Conservation (phyloP, 805 yeast species). For the Ogataea pini region DNA sequence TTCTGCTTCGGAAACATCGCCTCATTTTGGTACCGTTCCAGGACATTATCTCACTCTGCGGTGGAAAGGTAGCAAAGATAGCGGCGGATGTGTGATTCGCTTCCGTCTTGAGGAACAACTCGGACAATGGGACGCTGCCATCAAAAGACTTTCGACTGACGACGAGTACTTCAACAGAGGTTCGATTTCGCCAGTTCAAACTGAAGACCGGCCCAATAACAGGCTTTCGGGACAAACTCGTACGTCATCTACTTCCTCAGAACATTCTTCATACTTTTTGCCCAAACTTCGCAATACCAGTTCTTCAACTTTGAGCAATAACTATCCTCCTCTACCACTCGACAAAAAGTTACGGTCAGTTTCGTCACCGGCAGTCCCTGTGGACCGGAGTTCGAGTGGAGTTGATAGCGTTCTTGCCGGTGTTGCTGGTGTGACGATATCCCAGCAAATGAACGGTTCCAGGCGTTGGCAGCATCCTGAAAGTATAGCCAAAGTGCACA, state of each 20-base stretch:
- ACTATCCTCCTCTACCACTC: conserved; percentile 28
- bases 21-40: conserved; percentile 33
- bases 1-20: conserved; percentile 33
- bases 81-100: conserved; percentile 80
- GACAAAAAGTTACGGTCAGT: conserved; percentile 36
- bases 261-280: conserved; percentile 20
- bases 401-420: background rate
- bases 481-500: conserved; percentile 22
- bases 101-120: conserved; percentile 83
- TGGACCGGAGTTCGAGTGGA: conserved; percentile 14
- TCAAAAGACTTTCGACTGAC: conserved; percentile 46
- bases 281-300: conserved; percentile 32
- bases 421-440: background rate
- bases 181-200: conserved; percentile 13
- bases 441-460: conserved; percentile 3
- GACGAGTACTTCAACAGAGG: conserved; percentile 21
- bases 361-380: conserved; percentile 33
- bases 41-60: conserved; percentile 65
- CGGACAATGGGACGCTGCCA: conserved; percentile 76
- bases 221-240: conserved; percentile 24
- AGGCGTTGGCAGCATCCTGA: conserved; percentile 3
- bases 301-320: conserved; percentile 25
- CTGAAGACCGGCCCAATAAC: conserved; percentile 16
- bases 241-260: conserved; percentile 30
- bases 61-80: conserved; percentile 86